These are phyloP conservation scores for Phylloporus arenicola DNA, from an alignment of 768 basidiomycete genomes.

Conservation along the genomic window DNA sequence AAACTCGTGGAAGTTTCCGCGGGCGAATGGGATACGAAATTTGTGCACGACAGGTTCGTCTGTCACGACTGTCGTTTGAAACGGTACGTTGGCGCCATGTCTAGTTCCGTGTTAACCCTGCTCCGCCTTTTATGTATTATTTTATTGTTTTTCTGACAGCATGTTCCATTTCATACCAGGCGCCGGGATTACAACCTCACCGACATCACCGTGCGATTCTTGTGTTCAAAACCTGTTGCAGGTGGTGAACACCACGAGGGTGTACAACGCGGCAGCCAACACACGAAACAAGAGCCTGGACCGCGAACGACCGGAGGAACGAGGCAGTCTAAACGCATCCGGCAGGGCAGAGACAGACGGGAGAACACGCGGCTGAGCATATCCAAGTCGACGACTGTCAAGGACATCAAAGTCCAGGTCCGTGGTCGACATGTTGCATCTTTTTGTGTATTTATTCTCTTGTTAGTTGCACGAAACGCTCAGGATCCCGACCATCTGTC, in stretches of 20 bases:
- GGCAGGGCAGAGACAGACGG: conserved; percentile 47
- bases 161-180: conserved; percentile 21
- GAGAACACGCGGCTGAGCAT: conserved; percentile 51
- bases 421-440: conserved; percentile 19
- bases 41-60: conserved; percentile 46
- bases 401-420: conserved; percentile 74
- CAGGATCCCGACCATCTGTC: conserved; percentile 69
- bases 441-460: not conserved
- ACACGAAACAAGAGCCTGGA: conserved; percentile 30
- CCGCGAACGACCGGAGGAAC: conserved; percentile 38
- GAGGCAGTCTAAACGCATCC: conserved; percentile 69
- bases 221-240: conserved; percentile 30
- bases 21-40: conserved; percentile 32
- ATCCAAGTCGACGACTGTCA: conserved; percentile 62
- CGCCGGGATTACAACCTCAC: conserved; percentile 49
- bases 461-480: conserved; percentile 56
- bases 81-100: conserved; percentile 37
- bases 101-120: conserved; percentile 3
- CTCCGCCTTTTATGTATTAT: conserved; percentile 1
- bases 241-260: conserved; percentile 25
- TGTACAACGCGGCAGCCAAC: conserved; percentile 21
- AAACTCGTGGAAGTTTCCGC: conserved; percentile 18
- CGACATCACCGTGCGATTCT: conserved; percentile 54
- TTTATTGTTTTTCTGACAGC: conserved; percentile 11
- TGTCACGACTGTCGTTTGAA: conserved; percentile 58